Evolutionary conservation across 1,284 basidiomycete genomes (phyloP), one percentile per base, ranked within the genome.

Genomic region (Sporisorium reilianum): DNA sequence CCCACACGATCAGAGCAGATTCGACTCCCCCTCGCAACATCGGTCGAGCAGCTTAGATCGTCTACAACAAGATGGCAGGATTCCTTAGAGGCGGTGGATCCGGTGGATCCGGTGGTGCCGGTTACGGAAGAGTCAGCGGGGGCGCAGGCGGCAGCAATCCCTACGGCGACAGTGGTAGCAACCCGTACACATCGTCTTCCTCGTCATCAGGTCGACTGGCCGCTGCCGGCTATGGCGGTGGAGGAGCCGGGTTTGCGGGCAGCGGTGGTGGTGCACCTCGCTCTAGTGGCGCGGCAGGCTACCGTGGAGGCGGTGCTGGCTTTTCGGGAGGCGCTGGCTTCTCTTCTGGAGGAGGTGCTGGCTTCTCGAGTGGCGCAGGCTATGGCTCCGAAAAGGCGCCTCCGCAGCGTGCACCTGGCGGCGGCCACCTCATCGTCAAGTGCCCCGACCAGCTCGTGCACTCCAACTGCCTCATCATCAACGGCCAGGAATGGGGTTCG

Each of bases 391-490:
- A 72, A 54, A 72, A 72, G 58, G 61, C 52, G 1, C 42, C 45
- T 5, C 9, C 61, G 1, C 63, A 63, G 3, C 52, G 44, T 22
- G 36, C 52, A 3, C 5, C 28, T 9, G 56, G 69, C 18, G 63
- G 59, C 25, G 68, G 74, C 10, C 54, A 76, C 40, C 62, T 76
- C 26, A 49, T 76, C 44, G 74, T 76, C 62, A 80, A 75, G 51
- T 80, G 80, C 28, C 83, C 83, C 2, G 69, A 73, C 25, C 55
- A 73, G 42, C 65, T 79, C 32, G 64, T 76, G 23, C 73, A 77
- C 18, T 68, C 80, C 53, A 84, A 84, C 61, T 82, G 81, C 59
- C 45, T 83, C 34, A 68, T 83, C 48, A 50, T 78, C 57, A 82
- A 82, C 55, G 66, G 69, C 14, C 75, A 81, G 30, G 83, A 84